A percentile compares a stretch with the other conserved stretches of the same genome.
Evolutionary conservation across 495 filamentous ascomycete species (phyloP).

Genomic region (Aspergillus coremiiformis): DNA sequence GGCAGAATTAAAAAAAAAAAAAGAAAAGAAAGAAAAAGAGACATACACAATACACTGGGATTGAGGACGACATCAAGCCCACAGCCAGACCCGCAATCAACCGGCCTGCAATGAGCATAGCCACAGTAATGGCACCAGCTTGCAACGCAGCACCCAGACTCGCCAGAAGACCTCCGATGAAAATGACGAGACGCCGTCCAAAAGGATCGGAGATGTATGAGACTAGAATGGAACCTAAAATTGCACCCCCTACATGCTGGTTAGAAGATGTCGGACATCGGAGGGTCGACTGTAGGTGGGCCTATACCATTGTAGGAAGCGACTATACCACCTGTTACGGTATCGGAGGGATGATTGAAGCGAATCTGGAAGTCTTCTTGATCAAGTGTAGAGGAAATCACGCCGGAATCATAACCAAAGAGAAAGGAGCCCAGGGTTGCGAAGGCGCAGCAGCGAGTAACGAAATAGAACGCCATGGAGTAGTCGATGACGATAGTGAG

Average conservation of each 20-base stretch:
- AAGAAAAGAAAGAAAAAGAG: no score
- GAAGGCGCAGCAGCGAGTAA: conserved; percentile 42
- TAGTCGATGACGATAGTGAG: background rate
- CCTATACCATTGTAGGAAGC: conserved; percentile 40
- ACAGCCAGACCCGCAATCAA: conserved; percentile 44
- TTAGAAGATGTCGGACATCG: background rate
- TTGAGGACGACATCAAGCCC: conserved; percentile 43
- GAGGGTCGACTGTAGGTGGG: background rate
- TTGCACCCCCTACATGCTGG: conserved; percentile 29
- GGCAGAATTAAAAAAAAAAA: background rate
- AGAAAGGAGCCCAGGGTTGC: conserved; percentile 53
- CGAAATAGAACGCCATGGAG: conserved; percentile 30
- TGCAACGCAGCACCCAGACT: conserved; percentile 43
- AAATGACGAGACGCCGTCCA: conserved; percentile 41
- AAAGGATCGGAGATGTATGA: conserved; percentile 38
- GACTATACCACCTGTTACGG: conserved; percentile 43
- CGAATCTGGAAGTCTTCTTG: conserved; percentile 34
- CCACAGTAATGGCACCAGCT: conserved; percentile 41
- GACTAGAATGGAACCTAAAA: conserved; percentile 43
- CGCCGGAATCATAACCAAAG: conserved; percentile 47
- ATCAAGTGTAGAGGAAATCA: conserved; percentile 46
- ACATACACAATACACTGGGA: conserved; percentile 44
- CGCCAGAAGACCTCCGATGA: conserved; percentile 41
- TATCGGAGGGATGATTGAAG: conserved; percentile 35
- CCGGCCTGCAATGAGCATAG: conserved; percentile 49